These are phyloP conservation scores for Thielaviopsis euricoi DNA, from an alignment of 2,329 filamentous ascomycete genomes.

Conservation along the genomic window DNA sequence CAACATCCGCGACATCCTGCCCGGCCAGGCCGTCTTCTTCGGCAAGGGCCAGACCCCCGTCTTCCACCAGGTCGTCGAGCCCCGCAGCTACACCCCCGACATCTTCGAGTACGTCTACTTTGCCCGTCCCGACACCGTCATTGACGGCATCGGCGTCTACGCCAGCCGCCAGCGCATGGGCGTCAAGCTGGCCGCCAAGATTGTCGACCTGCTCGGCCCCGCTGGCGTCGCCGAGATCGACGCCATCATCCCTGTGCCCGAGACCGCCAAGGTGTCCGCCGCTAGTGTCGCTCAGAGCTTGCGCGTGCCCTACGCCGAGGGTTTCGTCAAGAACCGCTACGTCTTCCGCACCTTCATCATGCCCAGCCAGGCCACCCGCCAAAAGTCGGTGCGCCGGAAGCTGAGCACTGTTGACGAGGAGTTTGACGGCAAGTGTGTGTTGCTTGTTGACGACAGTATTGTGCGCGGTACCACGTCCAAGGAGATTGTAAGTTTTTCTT, in stretches of 20 bases:
- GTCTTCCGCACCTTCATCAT: constrained; percentile 70
- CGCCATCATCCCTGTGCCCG: constrained; percentile 23
- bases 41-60: constrained; percentile 58
- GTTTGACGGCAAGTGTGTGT: constrained; percentile 63
- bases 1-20: constrained; percentile 60
- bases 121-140: constrained; percentile 62
- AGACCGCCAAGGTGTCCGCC: constrained; percentile 63
- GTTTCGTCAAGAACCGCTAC: constrained; percentile 80
- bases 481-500: constrained; percentile 20
- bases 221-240: constrained; percentile 63
- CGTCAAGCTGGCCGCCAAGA: constrained; percentile 56
- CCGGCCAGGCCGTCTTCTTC: constrained; percentile 74
- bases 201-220: constrained; percentile 49
- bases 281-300: constrained; percentile 59
- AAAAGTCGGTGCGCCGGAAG: constrained; percentile 81
- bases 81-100: constrained; percentile 61
- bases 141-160: constrained; percentile 80
- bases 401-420: constrained; percentile 74
- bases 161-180: constrained; percentile 79
- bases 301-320: constrained; percentile 61
- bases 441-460: constrained; percentile 79
- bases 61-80: constrained; percentile 57
- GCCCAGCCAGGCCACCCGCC: constrained; percentile 58
- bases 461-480: constrained; percentile 68
- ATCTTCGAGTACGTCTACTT: constrained; percentile 77